These are phyloP conservation scores for Penicillium sclerotigenum DNA, from an alignment of 2,329 filamentous ascomycete species.

Conservation along the genomic window DNA sequence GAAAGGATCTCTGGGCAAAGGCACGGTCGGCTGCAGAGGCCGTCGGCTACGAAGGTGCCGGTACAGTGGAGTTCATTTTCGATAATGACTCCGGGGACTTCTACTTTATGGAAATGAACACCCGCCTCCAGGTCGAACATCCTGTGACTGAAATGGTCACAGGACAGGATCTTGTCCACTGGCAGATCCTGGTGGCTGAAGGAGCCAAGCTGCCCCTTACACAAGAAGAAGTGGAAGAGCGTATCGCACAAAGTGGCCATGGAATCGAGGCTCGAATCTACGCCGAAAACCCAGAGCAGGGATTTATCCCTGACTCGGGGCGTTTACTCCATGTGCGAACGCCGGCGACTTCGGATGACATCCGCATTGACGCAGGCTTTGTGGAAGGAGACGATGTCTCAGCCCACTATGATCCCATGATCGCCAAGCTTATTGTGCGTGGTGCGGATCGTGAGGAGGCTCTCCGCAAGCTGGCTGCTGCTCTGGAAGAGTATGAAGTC, in stretches of 20 bases:
- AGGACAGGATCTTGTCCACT: conserved; percentile 78
- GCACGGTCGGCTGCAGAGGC: conserved; percentile 61
- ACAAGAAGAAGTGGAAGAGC: conserved; percentile 62
- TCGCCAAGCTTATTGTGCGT: conserved; percentile 92
- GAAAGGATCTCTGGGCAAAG: conserved; percentile 64
- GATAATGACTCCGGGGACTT: conserved; percentile 65
- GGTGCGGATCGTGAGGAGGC: conserved; percentile 75
- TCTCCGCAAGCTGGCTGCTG: conserved; percentile 75
- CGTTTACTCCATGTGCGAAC: conserved; percentile 78
- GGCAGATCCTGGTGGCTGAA: conserved; percentile 86
- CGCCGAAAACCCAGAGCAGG: conserved; percentile 85
- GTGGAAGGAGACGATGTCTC: conserved; percentile 87
- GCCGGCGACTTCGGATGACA: conserved; percentile 64
- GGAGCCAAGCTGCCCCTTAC: conserved; percentile 64
- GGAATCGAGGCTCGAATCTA: conserved; percentile 97
- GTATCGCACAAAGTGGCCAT: conserved; percentile 73
- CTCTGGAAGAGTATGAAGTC: conserved; percentile 85
- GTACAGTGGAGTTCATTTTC: conserved; percentile 67
- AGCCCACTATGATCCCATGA: conserved; percentile 97
- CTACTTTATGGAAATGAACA: conserved; percentile 72
- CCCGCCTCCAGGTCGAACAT: conserved; percentile 91
- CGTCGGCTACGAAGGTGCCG: conserved; percentile 63
- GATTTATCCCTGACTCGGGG: conserved; percentile 92
- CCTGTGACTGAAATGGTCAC: conserved; percentile 84
- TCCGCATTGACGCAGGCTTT: conserved; percentile 92